Percentiles rank a stretch among this genome's conserved stretches.
Evolutionary conservation across 139 green algal genomes (phyloP).

Genomic region (Chlorella sp.): DNA sequence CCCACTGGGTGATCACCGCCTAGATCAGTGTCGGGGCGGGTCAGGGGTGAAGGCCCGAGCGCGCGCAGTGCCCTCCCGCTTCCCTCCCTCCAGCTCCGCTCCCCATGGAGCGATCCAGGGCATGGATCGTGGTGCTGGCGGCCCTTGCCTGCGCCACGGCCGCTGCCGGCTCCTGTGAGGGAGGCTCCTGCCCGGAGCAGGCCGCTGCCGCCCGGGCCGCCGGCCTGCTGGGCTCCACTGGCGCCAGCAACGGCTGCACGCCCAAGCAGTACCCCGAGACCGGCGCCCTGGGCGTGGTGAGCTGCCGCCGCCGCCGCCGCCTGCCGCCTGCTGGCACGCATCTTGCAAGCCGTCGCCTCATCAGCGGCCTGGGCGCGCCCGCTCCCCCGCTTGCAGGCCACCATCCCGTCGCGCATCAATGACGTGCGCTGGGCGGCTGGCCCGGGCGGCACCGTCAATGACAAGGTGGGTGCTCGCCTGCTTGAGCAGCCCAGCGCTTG

Average conservation of each 20-base stretch:
- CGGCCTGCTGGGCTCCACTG: slow-evolving; percentile 38
- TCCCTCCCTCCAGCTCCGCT: no score
- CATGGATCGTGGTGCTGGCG: no score
- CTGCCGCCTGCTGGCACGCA: background rate
- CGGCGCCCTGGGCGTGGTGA: slow-evolving; percentile 45
- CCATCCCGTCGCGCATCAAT: background rate
- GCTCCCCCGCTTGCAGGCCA: background rate
- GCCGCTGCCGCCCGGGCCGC: slow-evolving; percentile 22
- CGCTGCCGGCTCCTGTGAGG: slow-evolving; percentile 10
- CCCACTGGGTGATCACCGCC: no score
- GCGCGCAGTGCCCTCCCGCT: no score
- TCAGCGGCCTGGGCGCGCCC: no score
- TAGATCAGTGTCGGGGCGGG: no score
- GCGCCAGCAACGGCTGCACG: background rate
- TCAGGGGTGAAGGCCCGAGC: no score
- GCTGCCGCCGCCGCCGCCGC: background rate
- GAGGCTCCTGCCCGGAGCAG: slow-evolving; percentile 40
- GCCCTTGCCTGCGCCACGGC: background rate
- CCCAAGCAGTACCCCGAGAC: slow-evolving; percentile 46
- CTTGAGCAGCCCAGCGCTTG: no score
- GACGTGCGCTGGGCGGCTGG: slow-evolving; percentile 30
- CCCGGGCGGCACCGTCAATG: background rate
- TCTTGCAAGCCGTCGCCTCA: no score
- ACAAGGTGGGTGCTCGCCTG: slow-evolving; percentile 13
- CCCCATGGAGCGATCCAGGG: no score